Evolutionary conservation across 495 filamentous ascomycete genomes (phyloP).

Genomic region (Astrocystis sublimbata): DNA sequence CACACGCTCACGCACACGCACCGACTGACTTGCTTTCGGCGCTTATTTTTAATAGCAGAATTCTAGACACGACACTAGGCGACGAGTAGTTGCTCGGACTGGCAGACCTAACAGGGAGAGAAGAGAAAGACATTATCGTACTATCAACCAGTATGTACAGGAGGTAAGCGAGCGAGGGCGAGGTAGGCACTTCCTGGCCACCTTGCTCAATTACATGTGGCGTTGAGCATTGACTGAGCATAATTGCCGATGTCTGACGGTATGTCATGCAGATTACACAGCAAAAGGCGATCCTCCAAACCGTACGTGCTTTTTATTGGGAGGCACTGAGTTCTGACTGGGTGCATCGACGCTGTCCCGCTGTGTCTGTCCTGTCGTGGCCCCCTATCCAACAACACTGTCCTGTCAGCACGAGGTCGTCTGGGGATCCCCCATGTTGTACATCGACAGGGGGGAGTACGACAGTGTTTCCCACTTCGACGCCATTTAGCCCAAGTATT

Average conservation of each 20-base stretch:
- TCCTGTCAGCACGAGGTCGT: too few relatives aligned
- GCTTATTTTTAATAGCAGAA: background rate
- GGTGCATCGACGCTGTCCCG: too few relatives aligned
- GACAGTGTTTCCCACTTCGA: background rate
- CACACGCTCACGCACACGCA: too few relatives aligned
- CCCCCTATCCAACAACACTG: slow-evolving; percentile 1
- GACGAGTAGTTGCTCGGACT: too few relatives aligned
- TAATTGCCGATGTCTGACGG: too few relatives aligned
- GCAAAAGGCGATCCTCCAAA: slow-evolving; percentile 2
- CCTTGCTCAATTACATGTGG: background rate
- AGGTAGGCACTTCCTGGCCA: background rate
- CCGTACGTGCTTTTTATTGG: too few relatives aligned
- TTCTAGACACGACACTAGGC: background rate
- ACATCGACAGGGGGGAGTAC: slow-evolving; percentile 12
- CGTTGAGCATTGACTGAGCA: too few relatives aligned
- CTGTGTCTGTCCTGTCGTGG: background rate
- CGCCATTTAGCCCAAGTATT: background rate
- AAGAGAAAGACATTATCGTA: too few relatives aligned
- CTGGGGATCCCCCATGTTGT: background rate
- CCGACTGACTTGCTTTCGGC: background rate
- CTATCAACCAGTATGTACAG: too few relatives aligned
- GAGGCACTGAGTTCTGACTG: too few relatives aligned
- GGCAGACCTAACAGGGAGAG: background rate
- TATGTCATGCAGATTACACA: background rate
- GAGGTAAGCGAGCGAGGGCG: too few relatives aligned